Base-by-base conservation (phyloP, 257 asterid species). In the Solanum paucissectum region DNA sequence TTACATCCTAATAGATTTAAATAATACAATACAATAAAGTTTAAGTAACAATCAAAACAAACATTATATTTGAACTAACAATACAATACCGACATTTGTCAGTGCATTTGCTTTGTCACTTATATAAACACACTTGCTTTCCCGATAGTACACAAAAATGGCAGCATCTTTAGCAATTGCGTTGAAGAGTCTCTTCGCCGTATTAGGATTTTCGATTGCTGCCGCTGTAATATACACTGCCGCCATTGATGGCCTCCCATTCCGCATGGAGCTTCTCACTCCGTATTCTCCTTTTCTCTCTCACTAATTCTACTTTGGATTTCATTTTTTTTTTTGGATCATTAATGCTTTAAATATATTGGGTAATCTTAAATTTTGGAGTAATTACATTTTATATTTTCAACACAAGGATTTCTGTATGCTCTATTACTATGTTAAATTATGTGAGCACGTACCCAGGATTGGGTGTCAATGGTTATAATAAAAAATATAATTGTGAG, bases 181-280 rank as follows among this genome's bases (percentile, higher is more conserved):
- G 64, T 91, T 96, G 89, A 90, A 89, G 90, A 89, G 88, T 85
- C 89, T 90, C 68, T 96, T 96, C 92, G 18, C 83, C 83, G 91
- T 91, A 86, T 81, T 95, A 89, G 96, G 98, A 6, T 94, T 94
- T 77, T 66, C 85, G n/a, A 86, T 87, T 21, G 16, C 97, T 4
- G 97, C 95, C 75, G 46, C 90, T 14, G 85, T 95, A 10, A 88
- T 93, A 49, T 95, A 91, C 93, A 94, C 98, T 16, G 7, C 90
- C 87, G 91, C 60, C 86, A 92, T 93, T 40, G 98, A 95, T 88
- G 98, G 99, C 81, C 92, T 88, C 40, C 98, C 98, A 83, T 94
- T 94, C 88, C 98, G 97, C 71, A 94, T 55, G 90, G 90, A 95
- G 81, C 95, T 95, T 62, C 93, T 94, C 33, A 94, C 98, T 4